A percentile compares a stretch with the other conserved stretches of the same genome.
phyloP scores from a whole-genome alignment of 176 grass and related monocot species.

The Aegilops bicornis region DNA sequence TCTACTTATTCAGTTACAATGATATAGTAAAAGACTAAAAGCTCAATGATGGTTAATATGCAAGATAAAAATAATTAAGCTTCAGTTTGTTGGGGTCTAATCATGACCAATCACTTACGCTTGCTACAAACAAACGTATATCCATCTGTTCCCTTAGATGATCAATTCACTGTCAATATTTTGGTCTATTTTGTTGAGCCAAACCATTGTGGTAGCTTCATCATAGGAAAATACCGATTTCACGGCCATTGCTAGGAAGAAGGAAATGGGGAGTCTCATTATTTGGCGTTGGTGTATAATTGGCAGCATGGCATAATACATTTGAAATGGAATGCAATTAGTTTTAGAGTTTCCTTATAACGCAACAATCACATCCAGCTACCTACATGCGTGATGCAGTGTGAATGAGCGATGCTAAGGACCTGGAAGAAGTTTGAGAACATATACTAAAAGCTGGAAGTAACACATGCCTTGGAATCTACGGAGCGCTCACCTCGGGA shows the following conservation, averaged over 20 bases:
- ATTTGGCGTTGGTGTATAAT: background rate
- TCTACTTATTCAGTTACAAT: slow-evolving; percentile 2
- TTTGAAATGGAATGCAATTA: background rate
- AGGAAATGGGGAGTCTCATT: background rate
- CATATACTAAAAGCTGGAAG: background rate
- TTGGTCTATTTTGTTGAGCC: background rate
- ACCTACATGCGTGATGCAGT: background rate
- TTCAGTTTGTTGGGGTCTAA: background rate
- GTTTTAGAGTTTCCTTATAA: background rate
- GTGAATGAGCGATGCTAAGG: background rate
- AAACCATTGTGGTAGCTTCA: background rate
- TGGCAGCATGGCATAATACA: background rate
- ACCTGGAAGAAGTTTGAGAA: slow-evolving; percentile 8
- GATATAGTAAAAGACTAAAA: background rate
- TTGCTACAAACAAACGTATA: background rate
- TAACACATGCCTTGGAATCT: background rate
- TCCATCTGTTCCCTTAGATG: background rate
- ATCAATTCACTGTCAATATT: background rate
- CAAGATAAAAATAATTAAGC: background rate
- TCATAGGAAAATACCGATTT: background rate
- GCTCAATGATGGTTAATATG: background rate
- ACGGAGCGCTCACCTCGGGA: background rate
- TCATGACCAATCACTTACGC: background rate
- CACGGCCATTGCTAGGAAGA: background rate
- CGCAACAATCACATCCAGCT: background rate